Base-by-base conservation (phyloP, 768 basidiomycete species). In the Lanmaoa pseudosensibilis region DNA sequence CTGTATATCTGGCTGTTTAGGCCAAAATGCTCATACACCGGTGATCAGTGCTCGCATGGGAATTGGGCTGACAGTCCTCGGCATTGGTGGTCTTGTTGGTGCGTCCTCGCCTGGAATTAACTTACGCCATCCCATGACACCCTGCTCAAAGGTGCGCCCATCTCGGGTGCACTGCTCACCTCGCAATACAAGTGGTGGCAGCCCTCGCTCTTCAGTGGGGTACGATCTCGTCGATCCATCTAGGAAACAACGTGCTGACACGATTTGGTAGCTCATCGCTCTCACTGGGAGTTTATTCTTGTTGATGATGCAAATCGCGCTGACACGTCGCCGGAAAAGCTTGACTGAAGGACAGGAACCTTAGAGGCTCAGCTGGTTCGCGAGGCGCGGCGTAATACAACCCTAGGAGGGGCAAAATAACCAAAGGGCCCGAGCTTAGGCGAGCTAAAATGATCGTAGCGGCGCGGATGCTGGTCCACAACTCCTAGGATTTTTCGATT, bases 161-260 rank as follows among this genome's bases (percentile, higher is more conserved):
- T 85, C 40, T 74, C 78, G 18, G 84, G 85, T 1, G 80, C 80
- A 0, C 65, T 86, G 19, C 76, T 87, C 6, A 77, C 82, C 0
- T 58, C 73, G 12, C 63, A 74, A 9, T 84, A 79, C 61, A 70
- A 75, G 2, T 87, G 85, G 85, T 83, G 79, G 80, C 73, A 72
- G 43, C 78, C 83, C 5, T 75, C 78, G 3, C 48, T 84, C 9
- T 86, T 83, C 59, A 69, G 76, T 21, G 84, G 82, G 46, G 71
- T 76, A 60, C 7, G 59, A 33, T 48, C 19, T 4, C n/a, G n/a
- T 43, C 0, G 13, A 21, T 37, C 2, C 12, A 21, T 27, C 8
- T 9, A 9, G 5, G 32, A 16, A 9, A 9, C 37, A 40, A 16
- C 13, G 10, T n/a, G 13, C 25, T 59, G 46, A 64, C 33, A 12